Evolutionary conservation across 2,329 filamentous ascomycete genomes (phyloP).

Genomic region (Bretziella fagacearum): DNA sequence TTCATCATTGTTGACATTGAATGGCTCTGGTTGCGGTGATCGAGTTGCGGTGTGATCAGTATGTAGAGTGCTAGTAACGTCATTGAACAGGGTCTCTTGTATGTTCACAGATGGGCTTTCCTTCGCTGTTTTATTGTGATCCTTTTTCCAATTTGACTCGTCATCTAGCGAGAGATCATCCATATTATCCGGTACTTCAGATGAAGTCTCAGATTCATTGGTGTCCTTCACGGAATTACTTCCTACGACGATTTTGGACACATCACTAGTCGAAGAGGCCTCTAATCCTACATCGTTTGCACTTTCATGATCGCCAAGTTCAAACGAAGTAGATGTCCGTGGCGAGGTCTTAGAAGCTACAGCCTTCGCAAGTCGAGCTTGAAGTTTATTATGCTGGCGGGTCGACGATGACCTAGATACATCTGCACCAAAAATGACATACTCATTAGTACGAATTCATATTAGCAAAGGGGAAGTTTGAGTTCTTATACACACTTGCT

Average conservation of each 20-base stretch:
- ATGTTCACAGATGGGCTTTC: too few species aligned
- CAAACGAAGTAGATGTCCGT: conserved; percentile 4
- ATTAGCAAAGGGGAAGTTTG: neutral
- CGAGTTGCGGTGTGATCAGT: too few species aligned
- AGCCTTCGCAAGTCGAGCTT: conserved; percentile 77
- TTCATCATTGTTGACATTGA: conserved; percentile 52
- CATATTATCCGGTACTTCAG: too few species aligned
- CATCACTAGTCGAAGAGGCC: neutral
- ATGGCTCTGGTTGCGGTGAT: too few species aligned
- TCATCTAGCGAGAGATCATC: too few species aligned
- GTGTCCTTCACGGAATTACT: too few species aligned
- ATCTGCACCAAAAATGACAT: neutral
- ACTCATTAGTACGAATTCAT: neutral
- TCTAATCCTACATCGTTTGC: neutral
- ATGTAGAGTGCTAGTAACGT: too few species aligned
- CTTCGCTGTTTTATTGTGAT: too few species aligned
- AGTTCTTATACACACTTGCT: neutral
- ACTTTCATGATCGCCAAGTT: neutral
- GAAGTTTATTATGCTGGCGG: conserved; percentile 61
- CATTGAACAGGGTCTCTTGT: too few species aligned
- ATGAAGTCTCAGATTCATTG: too few species aligned
- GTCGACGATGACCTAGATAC: neutral
- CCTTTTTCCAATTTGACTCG: too few species aligned
- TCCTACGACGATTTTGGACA: neutral
- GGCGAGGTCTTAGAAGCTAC: conserved; percentile 46